Percentiles rank a stretch among this genome's conserved stretches.
These are phyloP conservation scores for Perilla frutescens DNA, from an alignment of 257 asterid species.

Conservation along the genomic window DNA sequence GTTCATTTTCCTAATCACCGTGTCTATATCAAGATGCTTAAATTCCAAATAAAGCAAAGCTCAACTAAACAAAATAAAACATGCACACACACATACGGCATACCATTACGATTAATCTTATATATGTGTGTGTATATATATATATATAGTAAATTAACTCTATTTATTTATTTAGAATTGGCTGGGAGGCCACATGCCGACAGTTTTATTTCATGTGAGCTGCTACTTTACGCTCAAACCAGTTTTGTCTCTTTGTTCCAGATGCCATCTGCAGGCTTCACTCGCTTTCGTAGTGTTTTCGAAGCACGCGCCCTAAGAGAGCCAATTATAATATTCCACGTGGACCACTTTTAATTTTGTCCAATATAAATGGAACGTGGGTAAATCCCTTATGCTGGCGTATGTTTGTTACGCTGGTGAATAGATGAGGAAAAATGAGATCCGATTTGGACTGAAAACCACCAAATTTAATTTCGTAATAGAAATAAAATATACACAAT, in stretches of 20 bases:
- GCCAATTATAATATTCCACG: background rate
- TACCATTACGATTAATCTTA: too few species aligned
- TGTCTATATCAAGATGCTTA: slow-evolving; percentile 18
- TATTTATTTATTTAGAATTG: background rate
- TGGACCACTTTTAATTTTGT: background rate
- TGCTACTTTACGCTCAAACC: slow-evolving; percentile 36
- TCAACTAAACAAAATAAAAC: background rate
- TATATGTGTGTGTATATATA: too few species aligned
- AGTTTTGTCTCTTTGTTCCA: slow-evolving; percentile 46
- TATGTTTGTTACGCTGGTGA: background rate
- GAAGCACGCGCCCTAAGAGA: background rate
- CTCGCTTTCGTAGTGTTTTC: slow-evolving; percentile 11
- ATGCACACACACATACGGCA: too few species aligned
- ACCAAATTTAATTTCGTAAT: background rate
- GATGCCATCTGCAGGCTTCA: slow-evolving; percentile 30
- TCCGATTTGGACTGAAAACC: slow-evolving; percentile 8
- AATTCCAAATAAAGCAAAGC: slow-evolving; percentile 33
- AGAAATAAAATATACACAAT: slow-evolving; percentile 2
- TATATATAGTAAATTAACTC: too few species aligned
- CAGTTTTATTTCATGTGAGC: slow-evolving; percentile 49
- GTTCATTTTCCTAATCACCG: slow-evolving; percentile 16
- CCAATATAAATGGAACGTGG: slow-evolving; percentile 24
- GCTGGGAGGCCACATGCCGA: slow-evolving; percentile 57
- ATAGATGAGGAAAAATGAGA: slow-evolving; percentile 7
- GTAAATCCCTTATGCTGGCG: background rate